Evolutionary conservation across 768 basidiomycete genomes (phyloP), one percentile per base, ranked within the genome.

Genomic region (Mrakia blollopis): DNA sequence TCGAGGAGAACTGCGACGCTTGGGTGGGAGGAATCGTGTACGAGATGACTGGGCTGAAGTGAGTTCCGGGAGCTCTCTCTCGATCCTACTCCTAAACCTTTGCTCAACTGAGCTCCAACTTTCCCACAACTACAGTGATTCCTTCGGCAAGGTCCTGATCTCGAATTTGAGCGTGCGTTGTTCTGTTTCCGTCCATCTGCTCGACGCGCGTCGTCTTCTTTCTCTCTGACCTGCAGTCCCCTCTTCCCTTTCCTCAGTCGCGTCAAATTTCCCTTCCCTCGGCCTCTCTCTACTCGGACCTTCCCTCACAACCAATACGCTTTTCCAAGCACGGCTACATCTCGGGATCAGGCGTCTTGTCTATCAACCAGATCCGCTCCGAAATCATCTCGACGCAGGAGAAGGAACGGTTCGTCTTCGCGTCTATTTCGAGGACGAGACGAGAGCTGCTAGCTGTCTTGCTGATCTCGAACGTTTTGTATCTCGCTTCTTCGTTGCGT

Each of bases 111-210:
- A 8, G 21, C 25, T 35, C 50, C 14, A 25, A 25, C 41, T 8
- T 30, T 50, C 0, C 23, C 2, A 28, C 2, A 28, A 65, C 74
- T n/a, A 0, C 67, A 82, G 83, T 28, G 96, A 98, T 81, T 81
- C 89, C 0, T 98, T 98, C 84, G 97, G 96, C n/a, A 87, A 87
- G 41, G 92, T 98, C 30, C 98, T 99, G 94, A 84, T 90, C 75
- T 88, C 88, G 65, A 98, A 98, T 83, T 86, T 98, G 69, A 89
- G 87, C 86, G 94, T 92, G 13, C 47, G 74, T 41, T 75, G 44
- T 37, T 13, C 47, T 21, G 18, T 47, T 44, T 47, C 18, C 25
- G 54, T 60, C 57, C 68, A 44, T 23, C 52, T 41, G n/a, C 7
- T 50, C 23, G n/a, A 35, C 28, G 50, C 44, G n/a, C 30, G 72